Evolutionary conservation across 768 basidiomycete species (phyloP), one percentile per base, ranked within the genome.

Genomic region (Pulveroboletus sp.): DNA sequence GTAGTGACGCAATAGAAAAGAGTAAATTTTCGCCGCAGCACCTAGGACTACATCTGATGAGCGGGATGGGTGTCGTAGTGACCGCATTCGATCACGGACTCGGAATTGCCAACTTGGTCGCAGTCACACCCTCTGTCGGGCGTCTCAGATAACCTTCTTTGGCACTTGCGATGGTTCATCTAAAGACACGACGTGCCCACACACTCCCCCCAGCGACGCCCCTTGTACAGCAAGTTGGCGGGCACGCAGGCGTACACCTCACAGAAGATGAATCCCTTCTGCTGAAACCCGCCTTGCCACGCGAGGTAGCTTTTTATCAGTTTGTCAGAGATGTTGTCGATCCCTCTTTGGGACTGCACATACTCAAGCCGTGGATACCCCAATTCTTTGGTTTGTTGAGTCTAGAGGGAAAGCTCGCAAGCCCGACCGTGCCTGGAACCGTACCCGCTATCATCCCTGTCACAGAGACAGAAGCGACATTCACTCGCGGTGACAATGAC

Each of bases 351-450:
- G 51, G 40, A 6, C 20, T 55, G 13, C 43, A 55, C 4, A 25
- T 23, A 0, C 73, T 90, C 35, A 73, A 69, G 33, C 75, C 71
- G 2, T 92, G 80, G 64, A 75, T 87, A 5, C 90, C 94, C 11
- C 76, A 72, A 35, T 97, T 91, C 66, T 74, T 84, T 36, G 95
- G 95, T 3, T 86, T 87, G 4, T 71, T 97, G 34, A 80, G 72
- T 53, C 68, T 95, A 71, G 88, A 65, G 85, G 89, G n/a, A 61
- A 57, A 38, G 45, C 51, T 66, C 6, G 50, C 47, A 35, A 51
- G 49, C n/a, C 46, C 53, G 36, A 11, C 51, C 64, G 43, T 43
- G 6, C 40, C 16, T 3, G 65, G 50, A 24, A 10, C 23, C 9
- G 17, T 37, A 35, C 61, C 33, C 45, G 69, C 29, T 53, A 45